phyloP scores from a whole-genome alignment of 805 yeast species.

The Myxozyma neglecta region DNA sequence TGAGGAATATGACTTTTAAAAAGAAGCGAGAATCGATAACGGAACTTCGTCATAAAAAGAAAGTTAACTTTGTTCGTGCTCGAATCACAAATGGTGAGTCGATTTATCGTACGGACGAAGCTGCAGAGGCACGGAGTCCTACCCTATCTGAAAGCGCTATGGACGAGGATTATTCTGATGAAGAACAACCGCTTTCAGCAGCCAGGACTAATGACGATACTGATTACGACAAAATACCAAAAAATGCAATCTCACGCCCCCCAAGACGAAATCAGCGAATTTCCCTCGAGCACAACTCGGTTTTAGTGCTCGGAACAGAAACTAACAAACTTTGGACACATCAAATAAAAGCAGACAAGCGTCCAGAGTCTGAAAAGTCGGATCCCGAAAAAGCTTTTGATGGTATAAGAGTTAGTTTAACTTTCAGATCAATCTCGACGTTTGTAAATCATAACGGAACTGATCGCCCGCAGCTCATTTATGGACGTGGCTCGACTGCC shows the following conservation, averaged over 20 bases:
- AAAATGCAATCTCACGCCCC: background rate
- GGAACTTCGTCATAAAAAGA: background rate
- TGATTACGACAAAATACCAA: background rate
- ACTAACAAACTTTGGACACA: constrained; percentile 31
- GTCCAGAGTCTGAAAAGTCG: background rate
- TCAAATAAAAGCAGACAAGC: constrained; percentile 21
- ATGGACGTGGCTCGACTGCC: constrained; percentile 25
- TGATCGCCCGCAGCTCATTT: constrained; percentile 8
- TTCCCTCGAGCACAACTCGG: constrained; percentile 22
- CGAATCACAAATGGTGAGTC: background rate
- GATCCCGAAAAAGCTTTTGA: constrained; percentile 11
- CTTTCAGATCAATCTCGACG: constrained; percentile 24
- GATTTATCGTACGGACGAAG: background rate
- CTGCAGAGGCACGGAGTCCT: background rate
- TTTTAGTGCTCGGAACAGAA: constrained; percentile 20
- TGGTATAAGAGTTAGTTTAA: constrained; percentile 22
- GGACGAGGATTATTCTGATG: background rate
- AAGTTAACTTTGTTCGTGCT: background rate
- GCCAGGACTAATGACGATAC: background rate
- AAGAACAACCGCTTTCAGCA: background rate
- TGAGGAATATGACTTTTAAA: constrained; percentile 17
- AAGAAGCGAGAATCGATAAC: constrained; percentile 6
- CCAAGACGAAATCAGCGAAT: constrained; percentile 21
- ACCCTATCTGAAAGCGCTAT: background rate
- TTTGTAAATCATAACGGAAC: background rate